Evolutionary conservation across 2,329 filamentous ascomycete species (phyloP), one percentile per base, ranked within the genome.

Genomic region (Fusarium austroafricanum): DNA sequence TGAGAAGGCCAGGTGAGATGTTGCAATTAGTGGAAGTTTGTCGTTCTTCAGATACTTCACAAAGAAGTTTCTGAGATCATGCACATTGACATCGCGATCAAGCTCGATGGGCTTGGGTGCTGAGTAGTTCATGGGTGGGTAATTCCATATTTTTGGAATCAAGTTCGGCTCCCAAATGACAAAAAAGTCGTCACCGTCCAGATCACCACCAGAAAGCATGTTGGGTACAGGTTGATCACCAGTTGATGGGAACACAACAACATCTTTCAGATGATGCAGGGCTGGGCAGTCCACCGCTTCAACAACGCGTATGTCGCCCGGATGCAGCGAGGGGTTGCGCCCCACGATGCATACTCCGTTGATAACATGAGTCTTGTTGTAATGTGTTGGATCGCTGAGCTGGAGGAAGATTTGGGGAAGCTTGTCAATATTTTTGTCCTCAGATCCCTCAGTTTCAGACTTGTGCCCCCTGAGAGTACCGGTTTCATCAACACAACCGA

Each of bases 111-210:
- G 87, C 42, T 83, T 82, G 0, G 87, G 82, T 0, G 88, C 82
- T 0, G 84, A 82, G 73, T 94, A 96, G 66, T 91, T 85, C 93
- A 98, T 97, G 0, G 96, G 90, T 1, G 85, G 80, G 33, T 87
- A 83, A 69, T 96, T 92, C 87, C 92, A 92, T 50, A 86, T 80
- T 2, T 78, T 68, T 0, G 93, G 93, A 26, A 96, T 82, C 9
- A 99, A 81, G 15, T 87, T 85, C 21, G 84, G 77, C 70, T 99
- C 94, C 95, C 96, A 99, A 44, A 97, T 91, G 7, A 98, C 89
- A 55, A 98, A 90, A 76, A 94, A 99, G 75, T 99, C 96, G 73
- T 99, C 96, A 0, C 96, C 96, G 75, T 99, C 96, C 0, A 99
- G 85, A 75, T 99, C 96, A 1, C 96, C 96, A 3, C 96, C 96